phyloP scores from a whole-genome alignment of 257 asterid genomes.

The Osmanthus fragrans region DNA sequence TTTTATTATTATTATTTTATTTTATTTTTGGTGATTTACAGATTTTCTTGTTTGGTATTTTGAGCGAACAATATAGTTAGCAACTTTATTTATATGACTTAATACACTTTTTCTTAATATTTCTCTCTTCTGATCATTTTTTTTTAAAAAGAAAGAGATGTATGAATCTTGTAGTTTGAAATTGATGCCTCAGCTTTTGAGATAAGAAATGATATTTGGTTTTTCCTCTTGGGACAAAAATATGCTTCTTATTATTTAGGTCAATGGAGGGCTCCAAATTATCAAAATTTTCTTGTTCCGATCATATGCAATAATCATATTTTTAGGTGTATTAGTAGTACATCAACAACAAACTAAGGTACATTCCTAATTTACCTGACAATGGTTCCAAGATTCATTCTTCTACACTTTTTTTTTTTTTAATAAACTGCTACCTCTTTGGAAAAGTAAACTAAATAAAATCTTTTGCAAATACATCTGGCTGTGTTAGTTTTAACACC shows the following conservation, averaged over 20 bases:
- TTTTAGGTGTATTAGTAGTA: neutral
- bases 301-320: slow-evolving; percentile 6
- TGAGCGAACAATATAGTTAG: neutral
- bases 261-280: neutral
- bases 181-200: slow-evolving; percentile 7
- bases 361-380: neutral
- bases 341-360: neutral
- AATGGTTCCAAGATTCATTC: neutral
- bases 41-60: neutral
- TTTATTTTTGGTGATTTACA: neutral
- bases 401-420: neutral
- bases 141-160: neutral
- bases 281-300: slow-evolving; percentile 6
- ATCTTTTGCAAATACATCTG: neutral
- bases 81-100: neutral
- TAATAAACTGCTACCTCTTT: neutral
- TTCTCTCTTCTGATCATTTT: neutral
- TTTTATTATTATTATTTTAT: no score
- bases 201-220: slow-evolving; percentile 3
- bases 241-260: slow-evolving; percentile 4
- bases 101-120: slow-evolving; percentile 5
- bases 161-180: slow-evolving; percentile 6
- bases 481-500: neutral
- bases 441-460: neutral
- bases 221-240: slow-evolving; percentile 7